A percentile compares a stretch with the other conserved stretches of the same genome.
Evolutionary conservation across 306 rosid species (phyloP).

Genomic region (Ormosia semicastrata): DNA sequence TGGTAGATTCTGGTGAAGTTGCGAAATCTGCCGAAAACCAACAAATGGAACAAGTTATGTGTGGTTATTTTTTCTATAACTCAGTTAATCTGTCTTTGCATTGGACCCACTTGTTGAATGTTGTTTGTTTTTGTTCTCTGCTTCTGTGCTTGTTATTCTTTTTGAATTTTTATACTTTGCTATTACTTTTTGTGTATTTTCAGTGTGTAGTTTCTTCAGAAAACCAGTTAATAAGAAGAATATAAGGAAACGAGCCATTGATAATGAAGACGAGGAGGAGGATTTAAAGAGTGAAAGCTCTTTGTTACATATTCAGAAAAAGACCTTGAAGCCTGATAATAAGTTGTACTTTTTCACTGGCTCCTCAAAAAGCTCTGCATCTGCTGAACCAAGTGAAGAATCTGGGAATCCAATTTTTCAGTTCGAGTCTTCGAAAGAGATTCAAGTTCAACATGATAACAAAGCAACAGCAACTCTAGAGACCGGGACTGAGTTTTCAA

Average conservation of each 20-base stretch:
- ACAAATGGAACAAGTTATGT: constrained; percentile 35
- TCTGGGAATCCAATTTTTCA: constrained; percentile 34
- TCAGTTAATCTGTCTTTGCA: neutral
- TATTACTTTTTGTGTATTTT: neutral
- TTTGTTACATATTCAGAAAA: constrained; percentile 37
- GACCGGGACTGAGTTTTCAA: constrained; percentile 78
- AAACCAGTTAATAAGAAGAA: constrained; percentile 42
- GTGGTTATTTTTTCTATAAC: neutral
- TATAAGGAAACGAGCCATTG: constrained; percentile 35
- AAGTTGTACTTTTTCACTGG: constrained; percentile 42
- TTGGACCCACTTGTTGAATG: neutral
- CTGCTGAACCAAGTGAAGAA: constrained; percentile 31
- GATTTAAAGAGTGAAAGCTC: constrained; percentile 34
- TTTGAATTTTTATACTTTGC: neutral
- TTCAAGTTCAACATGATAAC: constrained; percentile 79
- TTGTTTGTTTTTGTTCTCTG: neutral
- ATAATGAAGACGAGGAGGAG: constrained; percentile 33
- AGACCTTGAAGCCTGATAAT: constrained; percentile 36
- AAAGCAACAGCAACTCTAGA: constrained; percentile 83
- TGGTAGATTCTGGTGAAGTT: constrained; percentile 33
- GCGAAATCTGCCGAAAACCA: constrained; percentile 33
- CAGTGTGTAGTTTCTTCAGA: constrained; percentile 47
- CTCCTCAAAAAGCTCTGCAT: constrained; percentile 31
- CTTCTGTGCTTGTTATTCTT: neutral
- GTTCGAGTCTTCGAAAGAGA: constrained; percentile 69